A percentile compares a stretch with the other conserved stretches of the same genome.
Evolutionary conservation across 2,329 filamentous ascomycete species (phyloP).

Genomic region (Westerdykella ornata): DNA sequence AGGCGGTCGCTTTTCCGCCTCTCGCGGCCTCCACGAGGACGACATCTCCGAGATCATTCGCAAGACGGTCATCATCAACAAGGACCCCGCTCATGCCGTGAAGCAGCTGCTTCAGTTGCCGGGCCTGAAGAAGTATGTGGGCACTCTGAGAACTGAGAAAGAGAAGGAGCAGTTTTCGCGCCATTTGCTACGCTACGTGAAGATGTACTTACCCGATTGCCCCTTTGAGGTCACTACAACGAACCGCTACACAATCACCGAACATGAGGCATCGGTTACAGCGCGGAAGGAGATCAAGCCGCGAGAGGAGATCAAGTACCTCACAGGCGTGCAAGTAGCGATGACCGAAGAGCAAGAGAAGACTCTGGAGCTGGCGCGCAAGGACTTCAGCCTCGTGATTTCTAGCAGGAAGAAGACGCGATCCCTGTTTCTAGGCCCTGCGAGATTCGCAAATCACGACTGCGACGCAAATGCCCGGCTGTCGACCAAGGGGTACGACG

Average conservation of each 20-base stretch:
- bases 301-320: slow-evolving; percentile 82
- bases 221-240: slow-evolving; percentile 91
- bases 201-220: slow-evolving; percentile 88
- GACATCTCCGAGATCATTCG: slow-evolving; percentile 55
- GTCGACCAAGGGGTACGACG: slow-evolving; percentile 73
- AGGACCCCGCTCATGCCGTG: slow-evolving; percentile 65
- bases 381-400: slow-evolving; percentile 95
- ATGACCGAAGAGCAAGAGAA: slow-evolving; percentile 88
- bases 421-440: slow-evolving; percentile 88
- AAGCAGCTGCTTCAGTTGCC: slow-evolving; percentile 63
- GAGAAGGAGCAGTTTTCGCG: slow-evolving; percentile 81
- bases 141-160: slow-evolving; percentile 61
- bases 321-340: slow-evolving; percentile 83
- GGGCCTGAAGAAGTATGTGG: slow-evolving; percentile 66
- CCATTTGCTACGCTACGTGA: slow-evolving; percentile 84
- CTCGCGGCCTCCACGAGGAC: slow-evolving; percentile 67
- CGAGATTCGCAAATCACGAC: slow-evolving; percentile 95
- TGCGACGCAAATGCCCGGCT: slow-evolving; percentile 87
- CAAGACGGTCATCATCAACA: slow-evolving; percentile 63
- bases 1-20: slow-evolving; percentile 72
- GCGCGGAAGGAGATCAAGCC: slow-evolving; percentile 72
- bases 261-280: slow-evolving; percentile 80
- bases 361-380: slow-evolving; percentile 70
- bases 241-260: slow-evolving; percentile 88
- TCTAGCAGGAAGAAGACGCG: slow-evolving; percentile 86